Conservation (phyloP, 768 basidiomycete species). For the Krasilnikovozyma curviuscula region DNA sequence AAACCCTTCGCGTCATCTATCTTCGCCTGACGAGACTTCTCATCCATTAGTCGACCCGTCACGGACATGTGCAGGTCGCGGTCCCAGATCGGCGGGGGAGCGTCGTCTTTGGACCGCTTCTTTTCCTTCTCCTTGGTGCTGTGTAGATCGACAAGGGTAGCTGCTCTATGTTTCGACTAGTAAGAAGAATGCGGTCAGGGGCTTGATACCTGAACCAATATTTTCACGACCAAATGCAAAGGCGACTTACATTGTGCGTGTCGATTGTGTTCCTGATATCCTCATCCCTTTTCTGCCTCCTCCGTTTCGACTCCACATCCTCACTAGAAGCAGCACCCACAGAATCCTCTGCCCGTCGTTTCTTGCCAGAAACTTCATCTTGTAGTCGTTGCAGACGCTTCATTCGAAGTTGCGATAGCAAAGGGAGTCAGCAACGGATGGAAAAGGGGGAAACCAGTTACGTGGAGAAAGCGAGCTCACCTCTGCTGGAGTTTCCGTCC, state of each 20-base stretch:
- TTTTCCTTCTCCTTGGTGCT: constrained; percentile 20
- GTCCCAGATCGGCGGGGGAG: constrained; percentile 65
- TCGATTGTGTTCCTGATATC: constrained; percentile 55
- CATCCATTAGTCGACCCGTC: constrained; percentile 76
- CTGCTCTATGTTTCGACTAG: constrained; percentile 16
- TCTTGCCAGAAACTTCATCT: constrained; percentile 75
- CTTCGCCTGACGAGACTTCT: constrained; percentile 53
- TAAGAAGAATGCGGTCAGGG: background rate
- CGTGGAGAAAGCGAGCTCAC: constrained; percentile 4
- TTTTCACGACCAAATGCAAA: background rate
- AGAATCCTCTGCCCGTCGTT: constrained; percentile 44
- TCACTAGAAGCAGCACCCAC: constrained; percentile 28
- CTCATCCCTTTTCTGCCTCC: constrained; percentile 45
- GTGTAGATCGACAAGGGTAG: constrained; percentile 23
- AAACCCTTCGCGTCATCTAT: too few relatives aligned
- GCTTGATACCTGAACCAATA: background rate
- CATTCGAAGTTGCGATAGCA: too few relatives aligned
- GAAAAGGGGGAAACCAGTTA: background rate
- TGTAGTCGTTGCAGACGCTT: constrained; percentile 63
- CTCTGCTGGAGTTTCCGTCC: constrained; percentile 95
- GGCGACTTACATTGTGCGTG: constrained; percentile 35
- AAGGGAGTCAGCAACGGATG: background rate
- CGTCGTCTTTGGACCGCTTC: constrained; percentile 32
- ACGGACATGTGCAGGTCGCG: constrained; percentile 74
- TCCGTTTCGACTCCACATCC: constrained; percentile 31